Percentiles rank a stretch among this genome's conserved stretches.
Conservation (phyloP, 75 land plant genomes). For the Isoetes taiwanensis region DNA sequence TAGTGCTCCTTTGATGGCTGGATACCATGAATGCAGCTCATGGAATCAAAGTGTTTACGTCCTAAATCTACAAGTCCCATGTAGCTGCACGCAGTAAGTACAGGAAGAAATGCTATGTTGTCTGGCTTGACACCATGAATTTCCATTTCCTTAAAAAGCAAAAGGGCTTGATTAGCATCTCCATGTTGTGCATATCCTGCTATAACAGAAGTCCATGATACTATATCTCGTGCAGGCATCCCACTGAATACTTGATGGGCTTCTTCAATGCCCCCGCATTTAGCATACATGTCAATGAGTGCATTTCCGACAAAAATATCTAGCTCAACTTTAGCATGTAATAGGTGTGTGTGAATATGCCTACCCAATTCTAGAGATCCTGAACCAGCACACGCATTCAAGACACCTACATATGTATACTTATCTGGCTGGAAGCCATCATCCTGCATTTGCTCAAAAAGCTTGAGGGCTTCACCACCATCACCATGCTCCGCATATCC, state of each 20-base stretch:
- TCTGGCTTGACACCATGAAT: background rate
- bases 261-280: conserved; percentile 14
- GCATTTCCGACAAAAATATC: conserved; percentile 35
- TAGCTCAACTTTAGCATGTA: conserved; percentile 18
- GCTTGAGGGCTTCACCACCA: conserved; percentile 13
- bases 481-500: conserved; percentile 12
- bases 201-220: conserved; percentile 40
- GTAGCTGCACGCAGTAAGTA: background rate
- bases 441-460: conserved; percentile 24
- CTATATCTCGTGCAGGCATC: conserved; percentile 16
- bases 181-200: conserved; percentile 41
- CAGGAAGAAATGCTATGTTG: background rate
- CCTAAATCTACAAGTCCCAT: too few species aligned
- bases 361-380: conserved; percentile 14
- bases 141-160: conserved; percentile 35
- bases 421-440: conserved; percentile 19
- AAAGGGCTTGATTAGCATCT: conserved; percentile 12
- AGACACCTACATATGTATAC: conserved; percentile 12
- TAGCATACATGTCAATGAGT: conserved; percentile 36
- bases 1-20: too few species aligned
- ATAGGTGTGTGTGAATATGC: conserved; percentile 11
- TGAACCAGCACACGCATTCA: conserved; percentile 6
- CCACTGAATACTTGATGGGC: conserved; percentile 34
- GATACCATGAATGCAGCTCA: too few species aligned
- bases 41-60: too few species aligned